Base-by-base conservation (phyloP, 306 rosid species). In the Potentilla sterilis region DNA sequence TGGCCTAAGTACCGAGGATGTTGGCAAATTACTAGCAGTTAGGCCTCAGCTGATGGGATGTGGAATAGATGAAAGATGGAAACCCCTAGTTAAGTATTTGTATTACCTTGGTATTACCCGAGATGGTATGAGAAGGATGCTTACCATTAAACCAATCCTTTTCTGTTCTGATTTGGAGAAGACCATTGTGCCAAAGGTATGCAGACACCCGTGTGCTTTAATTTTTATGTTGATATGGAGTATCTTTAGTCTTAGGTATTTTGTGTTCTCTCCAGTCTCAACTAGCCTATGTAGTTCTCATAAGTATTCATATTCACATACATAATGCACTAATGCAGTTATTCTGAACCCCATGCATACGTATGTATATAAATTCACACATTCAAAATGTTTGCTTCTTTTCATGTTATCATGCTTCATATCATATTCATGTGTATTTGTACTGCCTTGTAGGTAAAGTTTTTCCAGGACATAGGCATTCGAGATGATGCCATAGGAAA, bases 51-150 rank as follows among this genome's bases (percentile, higher is more conserved):
- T 94, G 87, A 91, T 94, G 97, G 93, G 88, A 6, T 86, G 96
- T 82, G 84, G 96, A 87, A 91, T 94, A 73, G 96, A 94, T 67
- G 98, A 87, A 78, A 85, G 81, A 75, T 91, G 96, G 98, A 91
- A 90, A 78, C 97, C 98, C 78, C 93, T 94, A 81, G 93, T 88
- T 35, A 91, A 87, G 88, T 91, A 94, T 76, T 80, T 91, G 49
- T 89, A 91, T 78, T 94, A 91, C 83, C 87, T 59, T 73, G 98
- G 98, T 66, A 83, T 94, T 63, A 82, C 96, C 54, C 83, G 86
- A 77, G 97, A 94, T 75, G 98, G 97, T 72, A 88, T 94, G 96
- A 90, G 83, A 89, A 90, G 97, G 83, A 91, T 94, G 79, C 97
- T 94, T 76, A 79, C 75, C 62, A 71, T 88, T 70, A 94, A 91